Conservation (phyloP, 129 eudicot species). For the Logfia minima region DNA sequence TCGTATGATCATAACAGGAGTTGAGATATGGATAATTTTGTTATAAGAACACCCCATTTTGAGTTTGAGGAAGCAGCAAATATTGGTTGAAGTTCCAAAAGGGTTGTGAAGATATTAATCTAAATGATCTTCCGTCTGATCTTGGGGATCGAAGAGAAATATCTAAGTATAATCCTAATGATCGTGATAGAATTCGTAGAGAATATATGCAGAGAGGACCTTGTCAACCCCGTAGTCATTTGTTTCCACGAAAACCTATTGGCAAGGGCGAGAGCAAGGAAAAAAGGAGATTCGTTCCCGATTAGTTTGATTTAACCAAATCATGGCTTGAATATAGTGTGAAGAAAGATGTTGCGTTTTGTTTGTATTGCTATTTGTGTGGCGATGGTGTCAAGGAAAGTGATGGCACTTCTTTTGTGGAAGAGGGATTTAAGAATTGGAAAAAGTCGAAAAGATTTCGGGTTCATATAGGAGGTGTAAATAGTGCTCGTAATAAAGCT, state of each 20-base stretch:
- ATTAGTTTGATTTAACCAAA: background rate
- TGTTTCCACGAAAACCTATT: background rate
- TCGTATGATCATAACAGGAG: too few species aligned
- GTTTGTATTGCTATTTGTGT: slow-evolving; percentile 11
- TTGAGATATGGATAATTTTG: too few species aligned
- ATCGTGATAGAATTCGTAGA: slow-evolving; percentile 6
- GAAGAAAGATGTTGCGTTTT: background rate
- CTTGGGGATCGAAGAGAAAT: background rate
- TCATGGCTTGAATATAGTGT: background rate
- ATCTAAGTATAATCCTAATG: background rate
- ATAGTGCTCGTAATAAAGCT: too few species aligned
- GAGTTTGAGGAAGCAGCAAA: too few species aligned
- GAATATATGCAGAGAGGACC: slow-evolving; percentile 6
- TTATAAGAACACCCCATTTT: too few species aligned
- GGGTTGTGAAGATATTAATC: background rate
- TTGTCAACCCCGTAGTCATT: background rate
- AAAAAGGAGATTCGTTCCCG: background rate
- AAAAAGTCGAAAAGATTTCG: too few species aligned
- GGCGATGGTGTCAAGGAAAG: background rate
- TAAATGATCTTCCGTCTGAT: background rate
- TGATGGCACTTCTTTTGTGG: background rate
- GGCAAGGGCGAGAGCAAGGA: background rate
- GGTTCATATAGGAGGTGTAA: too few species aligned
- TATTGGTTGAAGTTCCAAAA: too few species aligned
- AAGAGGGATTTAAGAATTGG: too few species aligned